Base-by-base conservation (phyloP, 352 stramenopile species). In the Phytophthora kernoviae region DNA sequence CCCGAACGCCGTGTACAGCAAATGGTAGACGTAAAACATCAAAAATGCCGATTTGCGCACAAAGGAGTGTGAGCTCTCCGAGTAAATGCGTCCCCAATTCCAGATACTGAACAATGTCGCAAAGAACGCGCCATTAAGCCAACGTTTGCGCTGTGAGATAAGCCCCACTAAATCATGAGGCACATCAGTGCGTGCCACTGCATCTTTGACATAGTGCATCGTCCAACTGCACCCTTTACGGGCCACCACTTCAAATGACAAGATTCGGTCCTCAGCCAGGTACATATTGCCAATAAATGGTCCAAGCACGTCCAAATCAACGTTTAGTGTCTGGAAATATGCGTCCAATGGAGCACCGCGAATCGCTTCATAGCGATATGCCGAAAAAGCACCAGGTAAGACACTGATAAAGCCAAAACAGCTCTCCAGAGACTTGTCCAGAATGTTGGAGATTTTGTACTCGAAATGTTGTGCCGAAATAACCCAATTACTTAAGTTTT, bases 211-310 rank as follows among this genome's bases (percentile, higher is more conserved):
- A 54, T 94, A 96, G 40, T 94, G 84, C 81, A 95, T 93, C 5
- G 88, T 94, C 84, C 87, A 96, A 42, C 72, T 88, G 66, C 84
- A 93, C 41, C 84, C 75, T 49, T 93, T 93, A 15, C 83, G 67
- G 8, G 86, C 88, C 11, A 96, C 70, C 27, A 96, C 64, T 67
- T 96, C 84, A 56, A 95, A 94, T 40, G 80, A 93, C 46, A 96
- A 54, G 36, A 96, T 89, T 32, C 88, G 75, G 55, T 96, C 88
- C 57, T 96, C 88, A 0, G 88, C 88, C 8, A 96, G 79, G 63
- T 94, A 94, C 84, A 95, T 95, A 61, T 96, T 96, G 44, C 83
- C 84, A 43, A 79, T 75, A 48, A 96, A 96, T 12, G 88, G 88
- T 0, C 84, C 85, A 0, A 96, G 71, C 10, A 94, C 73, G 17